Evolutionary conservation across 441 rosid species (phyloP).

Genomic region (Corymbia calophylla): DNA sequence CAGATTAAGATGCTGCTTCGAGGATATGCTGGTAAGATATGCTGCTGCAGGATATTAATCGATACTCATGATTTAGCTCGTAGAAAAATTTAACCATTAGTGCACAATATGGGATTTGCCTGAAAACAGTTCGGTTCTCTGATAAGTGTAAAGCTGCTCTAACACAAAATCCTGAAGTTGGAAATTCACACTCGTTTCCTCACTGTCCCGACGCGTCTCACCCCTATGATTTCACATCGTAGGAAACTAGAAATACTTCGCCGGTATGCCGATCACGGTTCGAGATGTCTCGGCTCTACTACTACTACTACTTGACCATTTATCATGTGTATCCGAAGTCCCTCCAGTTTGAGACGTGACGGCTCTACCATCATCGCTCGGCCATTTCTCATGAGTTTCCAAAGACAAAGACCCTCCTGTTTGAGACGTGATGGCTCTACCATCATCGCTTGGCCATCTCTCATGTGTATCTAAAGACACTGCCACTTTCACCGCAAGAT

Average conservation of each 20-base stretch:
- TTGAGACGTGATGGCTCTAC: background rate
- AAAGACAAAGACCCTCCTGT: background rate
- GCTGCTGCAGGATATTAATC: background rate
- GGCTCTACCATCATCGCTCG: background rate
- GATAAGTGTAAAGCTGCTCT: background rate
- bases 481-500: conserved; percentile 2
- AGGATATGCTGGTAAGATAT: background rate
- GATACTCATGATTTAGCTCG: background rate
- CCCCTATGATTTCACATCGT: background rate
- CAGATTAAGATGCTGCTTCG: background rate
- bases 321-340: background rate
- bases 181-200: background rate
- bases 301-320: background rate
- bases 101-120: background rate
- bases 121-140: background rate
- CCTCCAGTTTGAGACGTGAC: background rate
- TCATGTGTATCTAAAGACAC: background rate
- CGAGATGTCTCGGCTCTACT: background rate
- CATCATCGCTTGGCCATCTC: background rate
- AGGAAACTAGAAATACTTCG: background rate
- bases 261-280: conserved; percentile 2
- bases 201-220: background rate
- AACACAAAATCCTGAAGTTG: background rate
- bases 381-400: background rate
- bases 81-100: background rate